Conservation (phyloP, 768 basidiomycete species). For the Panellus pusillus region DNA sequence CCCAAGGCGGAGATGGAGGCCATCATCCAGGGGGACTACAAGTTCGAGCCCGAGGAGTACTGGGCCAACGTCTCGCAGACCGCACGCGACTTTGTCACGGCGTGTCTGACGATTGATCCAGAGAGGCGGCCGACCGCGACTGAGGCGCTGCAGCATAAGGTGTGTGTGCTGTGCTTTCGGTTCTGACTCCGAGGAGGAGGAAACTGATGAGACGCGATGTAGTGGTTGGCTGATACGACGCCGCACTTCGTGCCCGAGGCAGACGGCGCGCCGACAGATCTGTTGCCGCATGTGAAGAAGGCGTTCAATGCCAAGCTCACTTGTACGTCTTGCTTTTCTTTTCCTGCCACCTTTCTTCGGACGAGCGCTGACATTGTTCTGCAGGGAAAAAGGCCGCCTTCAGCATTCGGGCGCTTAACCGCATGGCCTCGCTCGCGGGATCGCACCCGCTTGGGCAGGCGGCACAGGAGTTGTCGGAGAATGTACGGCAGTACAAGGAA, state of each 20-base stretch:
- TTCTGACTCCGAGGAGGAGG: background rate
- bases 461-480: conserved; percentile 53
- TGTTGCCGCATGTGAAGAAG: conserved; percentile 88
- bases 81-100: conserved; percentile 62
- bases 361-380: background rate
- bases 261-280: conserved; percentile 66
- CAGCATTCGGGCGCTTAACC: conserved; percentile 84
- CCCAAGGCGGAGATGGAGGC: conserved; percentile 92
- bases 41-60: conserved; percentile 69
- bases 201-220: background rate
- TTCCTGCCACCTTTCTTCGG: conserved; percentile 4
- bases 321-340: conserved; percentile 50
- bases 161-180: background rate
- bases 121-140: conserved; percentile 59
- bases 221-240: conserved; percentile 71
- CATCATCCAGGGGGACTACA: conserved; percentile 90
- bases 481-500: conserved; percentile 71
- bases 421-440: conserved; percentile 66
- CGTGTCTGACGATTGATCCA: conserved; percentile 73
- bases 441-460: conserved; percentile 36
- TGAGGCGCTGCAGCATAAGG: conserved; percentile 55
- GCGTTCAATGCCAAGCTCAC: conserved; percentile 87
- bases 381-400: conserved; percentile 88
- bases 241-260: conserved; percentile 64
- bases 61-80: conserved; percentile 62